phyloP scores from a whole-genome alignment of 164 flowering plant species.

The Warburgia ugandensis region DNA sequence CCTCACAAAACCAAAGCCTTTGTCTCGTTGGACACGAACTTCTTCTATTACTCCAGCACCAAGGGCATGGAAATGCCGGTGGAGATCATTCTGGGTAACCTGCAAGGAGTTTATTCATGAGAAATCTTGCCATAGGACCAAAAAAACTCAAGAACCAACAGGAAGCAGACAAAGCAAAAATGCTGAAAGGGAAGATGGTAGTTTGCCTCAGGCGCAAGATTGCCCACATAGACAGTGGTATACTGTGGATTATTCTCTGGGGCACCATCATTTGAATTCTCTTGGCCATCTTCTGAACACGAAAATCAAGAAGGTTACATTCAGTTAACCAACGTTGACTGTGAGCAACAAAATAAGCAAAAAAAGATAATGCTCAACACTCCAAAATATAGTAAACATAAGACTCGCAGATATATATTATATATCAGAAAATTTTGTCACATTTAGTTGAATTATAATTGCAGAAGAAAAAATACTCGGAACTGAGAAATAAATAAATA shows the following conservation, averaged over 20 bases:
- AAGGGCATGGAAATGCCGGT: constrained; percentile 67
- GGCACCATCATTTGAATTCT: constrained; percentile 53
- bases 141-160: not conserved
- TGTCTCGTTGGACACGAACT: constrained; percentile 84
- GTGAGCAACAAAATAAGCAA: too few relatives aligned
- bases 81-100: constrained; percentile 79
- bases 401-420: too few relatives aligned
- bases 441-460: too few relatives aligned
- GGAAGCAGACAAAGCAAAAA: constrained; percentile 3
- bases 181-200: not conserved
- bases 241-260: constrained; percentile 93
- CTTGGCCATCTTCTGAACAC: constrained; percentile 79
- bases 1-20: constrained; percentile 96
- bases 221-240: constrained; percentile 98
- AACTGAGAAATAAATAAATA: too few relatives aligned
- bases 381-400: too few relatives aligned
- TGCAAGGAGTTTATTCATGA: constrained; percentile 23
- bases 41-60: constrained; percentile 89
- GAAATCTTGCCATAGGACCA: not conserved
- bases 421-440: too few relatives aligned
- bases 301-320: not conserved
- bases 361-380: too few relatives aligned
- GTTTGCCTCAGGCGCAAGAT: constrained; percentile 77
- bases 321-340: too few relatives aligned
- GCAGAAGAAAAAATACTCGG: too few relatives aligned